Percentiles rank a stretch among this genome's conserved stretches.
phyloP scores from a whole-genome alignment of 1,284 basidiomycete species.

The Ceratobasidium sp. region DNA sequence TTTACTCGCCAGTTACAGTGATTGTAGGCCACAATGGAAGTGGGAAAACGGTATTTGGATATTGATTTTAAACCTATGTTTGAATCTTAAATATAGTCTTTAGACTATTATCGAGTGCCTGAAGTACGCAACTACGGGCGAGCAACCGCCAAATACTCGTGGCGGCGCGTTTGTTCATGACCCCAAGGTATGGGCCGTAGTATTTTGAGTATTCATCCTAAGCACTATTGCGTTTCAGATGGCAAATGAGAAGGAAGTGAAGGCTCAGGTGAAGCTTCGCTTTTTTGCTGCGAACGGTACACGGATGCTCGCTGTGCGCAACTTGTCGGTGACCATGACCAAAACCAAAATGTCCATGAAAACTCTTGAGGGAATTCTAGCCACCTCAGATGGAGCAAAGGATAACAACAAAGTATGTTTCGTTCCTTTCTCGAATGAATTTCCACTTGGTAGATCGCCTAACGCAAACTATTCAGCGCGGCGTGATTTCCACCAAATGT shows the following conservation, averaged over 20 bases:
- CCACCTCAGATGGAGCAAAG: constrained; percentile 69
- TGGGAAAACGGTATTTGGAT: constrained; percentile 82
- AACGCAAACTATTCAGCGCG: constrained; percentile 65
- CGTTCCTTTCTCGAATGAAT: neutral
- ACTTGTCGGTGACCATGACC: constrained; percentile 93
- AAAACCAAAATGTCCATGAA: constrained; percentile 96
- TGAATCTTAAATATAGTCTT: neutral
- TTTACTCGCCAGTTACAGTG: constrained; percentile 97
- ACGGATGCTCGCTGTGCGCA: constrained; percentile 92
- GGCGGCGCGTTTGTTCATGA: constrained; percentile 99
- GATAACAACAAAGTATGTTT: constrained; percentile 71
- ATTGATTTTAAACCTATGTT: neutral
- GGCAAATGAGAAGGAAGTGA: constrained; percentile 98
- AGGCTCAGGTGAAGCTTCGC: constrained; percentile 95
- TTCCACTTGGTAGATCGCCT: neutral
- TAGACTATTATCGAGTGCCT: constrained; percentile 97
- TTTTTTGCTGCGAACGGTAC: constrained; percentile 90
- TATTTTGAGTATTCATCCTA: neutral
- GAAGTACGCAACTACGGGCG: constrained; percentile 98
- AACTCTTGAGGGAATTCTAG: constrained; percentile 93
- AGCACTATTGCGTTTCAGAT: constrained; percentile 61
- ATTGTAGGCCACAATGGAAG: constrained; percentile 99
- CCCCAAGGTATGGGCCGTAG: constrained; percentile 68
- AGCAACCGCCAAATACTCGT: constrained; percentile 96
- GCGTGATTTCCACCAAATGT: constrained; percentile 93